Percentiles rank a stretch among this genome's conserved stretches.
Conservation (phyloP, 2,329 filamentous ascomycete species). For the Ceratocystiopsis sp. region DNA sequence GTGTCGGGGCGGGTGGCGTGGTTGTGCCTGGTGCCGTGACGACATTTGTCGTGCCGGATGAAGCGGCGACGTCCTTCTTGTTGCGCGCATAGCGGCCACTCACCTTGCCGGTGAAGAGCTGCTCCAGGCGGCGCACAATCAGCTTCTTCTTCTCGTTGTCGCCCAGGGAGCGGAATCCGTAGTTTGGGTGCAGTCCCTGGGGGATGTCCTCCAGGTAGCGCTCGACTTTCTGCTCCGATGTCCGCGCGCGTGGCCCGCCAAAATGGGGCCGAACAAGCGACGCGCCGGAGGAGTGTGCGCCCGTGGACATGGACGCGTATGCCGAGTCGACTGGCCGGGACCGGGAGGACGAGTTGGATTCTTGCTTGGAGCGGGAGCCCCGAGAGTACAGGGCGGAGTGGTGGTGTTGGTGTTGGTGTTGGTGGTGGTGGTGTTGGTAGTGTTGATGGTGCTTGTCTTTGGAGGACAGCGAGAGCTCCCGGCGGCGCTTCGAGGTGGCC, state of each 20-base stretch:
- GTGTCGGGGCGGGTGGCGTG: no score
- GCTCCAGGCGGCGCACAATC: constrained; percentile 60
- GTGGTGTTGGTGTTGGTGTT: constrained; percentile 1
- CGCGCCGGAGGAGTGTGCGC: constrained; percentile 25
- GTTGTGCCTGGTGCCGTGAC: no score
- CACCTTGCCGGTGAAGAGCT: constrained; percentile 62
- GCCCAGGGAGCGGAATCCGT: constrained; percentile 34
- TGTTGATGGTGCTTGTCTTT: constrained; percentile 13
- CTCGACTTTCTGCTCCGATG: constrained; percentile 44
- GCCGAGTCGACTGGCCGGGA: constrained; percentile 42
- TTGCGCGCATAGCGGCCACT: constrained; percentile 20
- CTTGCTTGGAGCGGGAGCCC: constrained; percentile 30
- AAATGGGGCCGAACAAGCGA: constrained; percentile 21
- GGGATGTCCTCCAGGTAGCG: constrained; percentile 59
- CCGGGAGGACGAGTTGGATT: constrained; percentile 35
- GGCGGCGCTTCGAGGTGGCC: constrained; percentile 22
- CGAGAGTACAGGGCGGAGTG: constrained; percentile 18
- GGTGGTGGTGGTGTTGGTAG: constrained; percentile 13
- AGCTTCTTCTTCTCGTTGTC: constrained; percentile 62
- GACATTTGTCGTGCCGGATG: no score
- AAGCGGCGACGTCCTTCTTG: neutral
- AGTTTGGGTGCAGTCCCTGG: constrained; percentile 45
- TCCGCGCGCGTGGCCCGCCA: constrained; percentile 19
- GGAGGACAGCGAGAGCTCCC: constrained; percentile 20
- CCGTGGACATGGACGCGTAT: constrained; percentile 49